Evolutionary conservation across 352 stramenopile species (phyloP).

Genomic region (Saprolegnia parasitica): DNA sequence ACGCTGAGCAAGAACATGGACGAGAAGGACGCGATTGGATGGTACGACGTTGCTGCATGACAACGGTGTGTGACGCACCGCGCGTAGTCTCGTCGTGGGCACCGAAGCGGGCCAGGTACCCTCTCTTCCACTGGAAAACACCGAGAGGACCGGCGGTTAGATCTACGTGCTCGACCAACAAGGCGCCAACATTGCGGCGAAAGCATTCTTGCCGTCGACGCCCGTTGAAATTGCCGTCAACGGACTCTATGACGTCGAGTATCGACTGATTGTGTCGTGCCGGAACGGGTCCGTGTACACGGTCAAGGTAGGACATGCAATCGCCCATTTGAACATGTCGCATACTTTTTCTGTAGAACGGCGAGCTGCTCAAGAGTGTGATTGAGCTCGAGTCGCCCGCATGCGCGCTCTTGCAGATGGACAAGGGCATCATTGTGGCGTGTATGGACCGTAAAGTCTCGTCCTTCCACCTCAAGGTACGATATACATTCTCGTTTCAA

Average conservation of each 20-base stretch:
- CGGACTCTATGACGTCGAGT: constrained; percentile 79
- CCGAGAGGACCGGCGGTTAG: not conserved
- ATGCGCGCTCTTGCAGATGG: constrained; percentile 67
- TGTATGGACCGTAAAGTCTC: constrained; percentile 84
- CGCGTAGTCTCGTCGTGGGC: constrained; percentile 68
- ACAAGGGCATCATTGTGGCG: constrained; percentile 83
- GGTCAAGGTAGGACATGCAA: constrained; percentile 48
- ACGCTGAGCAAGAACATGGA: constrained; percentile 88
- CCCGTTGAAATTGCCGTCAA: constrained; percentile 72
- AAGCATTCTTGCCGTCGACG: constrained; percentile 61
- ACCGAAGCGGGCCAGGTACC: constrained; percentile 68
- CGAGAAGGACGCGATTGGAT: constrained; percentile 69
- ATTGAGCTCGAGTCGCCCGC: constrained; percentile 83
- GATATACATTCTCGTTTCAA: not conserved
- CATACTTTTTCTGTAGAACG: constrained; percentile 57
- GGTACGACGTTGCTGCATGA: constrained; percentile 36
- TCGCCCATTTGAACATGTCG: not conserved
- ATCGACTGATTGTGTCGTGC: constrained; percentile 79
- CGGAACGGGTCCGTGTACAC: constrained; percentile 83
- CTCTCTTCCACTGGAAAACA: constrained; percentile 2
- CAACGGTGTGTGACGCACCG: not conserved
- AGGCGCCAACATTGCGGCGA: constrained; percentile 62
- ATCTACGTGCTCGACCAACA: constrained; percentile 74
- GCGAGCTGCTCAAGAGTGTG: constrained; percentile 74
- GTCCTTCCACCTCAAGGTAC: constrained; percentile 80